Evolutionary conservation across 441 rosid genomes (phyloP).

Genomic region (Corymbia citriodora): DNA sequence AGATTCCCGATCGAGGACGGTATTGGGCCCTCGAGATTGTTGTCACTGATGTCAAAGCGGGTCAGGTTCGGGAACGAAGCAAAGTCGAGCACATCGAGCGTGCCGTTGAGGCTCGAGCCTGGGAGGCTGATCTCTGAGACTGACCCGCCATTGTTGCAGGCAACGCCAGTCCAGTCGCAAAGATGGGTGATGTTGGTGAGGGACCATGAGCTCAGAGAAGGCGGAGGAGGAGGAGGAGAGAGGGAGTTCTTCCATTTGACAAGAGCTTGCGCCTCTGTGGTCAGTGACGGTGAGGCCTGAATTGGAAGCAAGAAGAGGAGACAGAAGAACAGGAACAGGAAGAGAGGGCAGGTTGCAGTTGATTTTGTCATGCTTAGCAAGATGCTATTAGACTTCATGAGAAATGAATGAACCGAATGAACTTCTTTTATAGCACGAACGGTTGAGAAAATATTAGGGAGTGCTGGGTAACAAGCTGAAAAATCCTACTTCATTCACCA

Average conservation of each 20-base stretch:
- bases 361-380: slow-evolving; percentile 6
- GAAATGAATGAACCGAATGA: background rate
- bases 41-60: slow-evolving; percentile 23
- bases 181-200: slow-evolving; percentile 27
- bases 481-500: too few relatives aligned
- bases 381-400: background rate
- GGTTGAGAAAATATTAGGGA: too few relatives aligned
- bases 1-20: slow-evolving; percentile 33
- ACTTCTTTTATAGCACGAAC: background rate
- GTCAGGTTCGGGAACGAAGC: slow-evolving; percentile 31
- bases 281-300: slow-evolving; percentile 23
- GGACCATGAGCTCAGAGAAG: slow-evolving; percentile 47
- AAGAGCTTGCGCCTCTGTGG: slow-evolving; percentile 50
- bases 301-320: slow-evolving; percentile 15
- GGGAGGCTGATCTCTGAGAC: slow-evolving; percentile 32
- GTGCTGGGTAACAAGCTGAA: too few relatives aligned
- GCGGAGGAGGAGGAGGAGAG: slow-evolving; percentile 1
- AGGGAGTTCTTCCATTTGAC: slow-evolving; percentile 40
- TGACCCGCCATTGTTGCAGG: slow-evolving; percentile 14
- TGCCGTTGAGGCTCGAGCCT: slow-evolving; percentile 18
- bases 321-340: background rate
- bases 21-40: slow-evolving; percentile 25
- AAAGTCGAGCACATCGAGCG: slow-evolving; percentile 32
- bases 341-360: background rate
- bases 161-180: slow-evolving; percentile 49